A percentile compares a stretch with the other conserved stretches of the same genome.
These are phyloP conservation scores for Fusarium sp. DNA, from an alignment of 2,329 filamentous ascomycete genomes.

Conservation along the genomic window DNA sequence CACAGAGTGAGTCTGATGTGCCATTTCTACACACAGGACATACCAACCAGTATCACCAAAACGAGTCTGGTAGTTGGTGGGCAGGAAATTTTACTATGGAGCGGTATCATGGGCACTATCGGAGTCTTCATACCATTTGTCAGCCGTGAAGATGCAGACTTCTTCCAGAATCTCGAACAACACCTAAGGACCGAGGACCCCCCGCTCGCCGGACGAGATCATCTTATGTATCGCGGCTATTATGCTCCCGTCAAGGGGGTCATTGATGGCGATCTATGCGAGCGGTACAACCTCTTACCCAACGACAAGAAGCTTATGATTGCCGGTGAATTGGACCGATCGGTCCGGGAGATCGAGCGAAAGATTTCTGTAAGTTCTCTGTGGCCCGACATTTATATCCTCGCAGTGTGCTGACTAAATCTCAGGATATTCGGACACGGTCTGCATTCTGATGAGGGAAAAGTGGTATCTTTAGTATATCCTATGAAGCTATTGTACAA, in stretches of 20 bases:
- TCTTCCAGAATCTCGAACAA: constrained; percentile 94
- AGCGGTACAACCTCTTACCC: constrained; percentile 85
- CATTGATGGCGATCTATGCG: constrained; percentile 96
- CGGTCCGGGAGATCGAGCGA: constrained; percentile 91
- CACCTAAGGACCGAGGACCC: constrained; percentile 88
- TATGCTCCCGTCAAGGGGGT: constrained; percentile 96
- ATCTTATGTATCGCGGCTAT: constrained; percentile 94
- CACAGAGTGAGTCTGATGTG: constrained; percentile 86
- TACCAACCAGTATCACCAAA: constrained; percentile 90
- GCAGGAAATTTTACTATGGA: constrained; percentile 91
- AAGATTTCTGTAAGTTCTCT: constrained; percentile 77
- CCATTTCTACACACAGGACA: constrained; percentile 91
- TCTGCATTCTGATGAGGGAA: constrained; percentile 63
- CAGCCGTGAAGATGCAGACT: constrained; percentile 92
- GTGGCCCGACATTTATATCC: not conserved
- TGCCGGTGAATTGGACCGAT: constrained; percentile 90
- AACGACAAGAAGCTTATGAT: constrained; percentile 96
- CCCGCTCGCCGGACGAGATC: constrained; percentile 89
- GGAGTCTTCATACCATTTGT: constrained; percentile 93
- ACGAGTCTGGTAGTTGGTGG: constrained; percentile 91
- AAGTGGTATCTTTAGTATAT: constrained; percentile 40
- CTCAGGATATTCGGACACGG: constrained; percentile 67
- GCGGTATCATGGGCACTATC: constrained; percentile 92
- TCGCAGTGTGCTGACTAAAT: constrained; percentile 37
- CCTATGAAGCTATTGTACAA: constrained; percentile 43